Evolutionary conservation across 805 yeast genomes (phyloP), one percentile per base, ranked within the genome.

Genomic region (Starmerella geochares): DNA sequence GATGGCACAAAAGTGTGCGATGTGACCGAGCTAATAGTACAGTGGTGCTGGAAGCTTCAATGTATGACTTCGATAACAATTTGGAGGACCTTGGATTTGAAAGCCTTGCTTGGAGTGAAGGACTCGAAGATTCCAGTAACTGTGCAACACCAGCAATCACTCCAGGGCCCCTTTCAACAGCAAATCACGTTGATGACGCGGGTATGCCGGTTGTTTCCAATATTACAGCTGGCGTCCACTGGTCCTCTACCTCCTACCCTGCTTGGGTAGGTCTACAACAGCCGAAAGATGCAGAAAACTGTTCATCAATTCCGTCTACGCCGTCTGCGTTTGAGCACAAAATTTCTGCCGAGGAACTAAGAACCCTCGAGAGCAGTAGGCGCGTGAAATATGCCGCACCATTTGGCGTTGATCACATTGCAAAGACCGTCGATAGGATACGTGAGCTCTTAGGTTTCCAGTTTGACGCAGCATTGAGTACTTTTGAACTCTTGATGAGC

Each of bases 211-310:
- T 47, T 2, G 13, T 47, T n/a, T 29, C 32, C 6, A 28, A 39
- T 16, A 52, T 57, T 23, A 49, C 54, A 16, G 44, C 33, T 38
- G 61, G 61, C n/a, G 45, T 55, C 1, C 62, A 59, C 41, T 60
- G 60, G 61, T 39, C 38, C 10, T 29, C 29, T 4, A 80, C 84
- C 60, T 94, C 94, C 38, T 86, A 83, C 64, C 95, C 96, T 32
- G 95, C 95, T 43, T 86, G 95, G 95, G 81, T 90, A 23, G 92
- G 53, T 2, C 32, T n/a, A 2, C 54, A 47, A 29, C 27, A 24
- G 14, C 19, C 42, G 4, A 45, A 29, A 16, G 47, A 37, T 21
- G 44, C 45, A 1, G 16, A 11, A n/a, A 6, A 3, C 10, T 4
- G 11, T 3, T 24, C 37, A 32, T 10, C 11, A 24, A n/a, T 42